Evolutionary conservation across 2,329 filamentous ascomycete genomes (phyloP).

Genomic region (Lecanosticta acicola): DNA sequence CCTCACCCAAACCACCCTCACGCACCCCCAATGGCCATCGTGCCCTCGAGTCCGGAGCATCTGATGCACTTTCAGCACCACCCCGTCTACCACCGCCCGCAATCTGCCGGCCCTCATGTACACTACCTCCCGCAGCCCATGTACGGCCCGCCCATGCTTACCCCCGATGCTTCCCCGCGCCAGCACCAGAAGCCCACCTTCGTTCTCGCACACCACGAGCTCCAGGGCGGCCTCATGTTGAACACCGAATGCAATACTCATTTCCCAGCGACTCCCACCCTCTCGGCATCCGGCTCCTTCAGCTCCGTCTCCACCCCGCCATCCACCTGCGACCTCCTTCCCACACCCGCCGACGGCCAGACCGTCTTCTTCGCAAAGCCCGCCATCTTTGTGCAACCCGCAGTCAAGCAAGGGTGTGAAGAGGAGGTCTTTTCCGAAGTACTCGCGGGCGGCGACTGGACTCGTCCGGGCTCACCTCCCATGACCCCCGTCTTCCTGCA

Average conservation of each 20-base stretch:
- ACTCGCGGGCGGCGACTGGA: slow-evolving; percentile 69
- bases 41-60: slow-evolving; percentile 44
- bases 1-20: slow-evolving; percentile 43
- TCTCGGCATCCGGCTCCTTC: slow-evolving; percentile 78
- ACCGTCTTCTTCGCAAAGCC: slow-evolving; percentile 26
- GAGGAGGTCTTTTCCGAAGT: slow-evolving; percentile 65
- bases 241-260: slow-evolving; percentile 60
- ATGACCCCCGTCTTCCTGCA: slow-evolving; percentile 77
- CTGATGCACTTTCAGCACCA: slow-evolving; percentile 52
- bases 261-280: slow-evolving; percentile 78
- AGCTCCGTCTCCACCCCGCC: slow-evolving; percentile 82
- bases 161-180: slow-evolving; percentile 69
- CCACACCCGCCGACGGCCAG: slow-evolving; percentile 76
- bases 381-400: slow-evolving; percentile 48
- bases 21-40: slow-evolving; percentile 38
- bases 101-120: slow-evolving; percentile 30
- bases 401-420: slow-evolving; percentile 66
- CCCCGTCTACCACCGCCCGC: slow-evolving; percentile 33
- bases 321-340: slow-evolving; percentile 67
- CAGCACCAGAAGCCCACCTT: slow-evolving; percentile 72
- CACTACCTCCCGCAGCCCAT: slow-evolving; percentile 38
- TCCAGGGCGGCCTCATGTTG: slow-evolving; percentile 41
- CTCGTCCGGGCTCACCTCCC: slow-evolving; percentile 70
- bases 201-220: slow-evolving; percentile 50
- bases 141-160: slow-evolving; percentile 59